Conservation (phyloP, 2,329 filamentous ascomycete species). For the Cadophora gregata region DNA sequence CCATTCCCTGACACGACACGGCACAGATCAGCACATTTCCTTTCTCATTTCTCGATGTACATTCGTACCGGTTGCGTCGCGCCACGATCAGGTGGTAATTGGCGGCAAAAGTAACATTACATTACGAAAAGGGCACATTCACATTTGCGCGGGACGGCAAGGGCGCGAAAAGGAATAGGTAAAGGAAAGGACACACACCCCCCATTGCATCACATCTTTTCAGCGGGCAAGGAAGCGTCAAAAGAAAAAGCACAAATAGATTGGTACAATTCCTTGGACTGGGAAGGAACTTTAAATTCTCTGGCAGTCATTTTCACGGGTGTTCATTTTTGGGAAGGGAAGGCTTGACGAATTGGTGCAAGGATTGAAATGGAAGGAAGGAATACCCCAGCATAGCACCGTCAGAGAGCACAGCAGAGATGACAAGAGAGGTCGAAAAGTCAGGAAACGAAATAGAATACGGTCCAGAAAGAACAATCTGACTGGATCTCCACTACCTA, state of each 20-base stretch:
- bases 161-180: background rate
- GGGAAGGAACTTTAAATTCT: background rate
- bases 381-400: slow-evolving; percentile 16
- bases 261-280: background rate
- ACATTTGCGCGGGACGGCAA: slow-evolving; percentile 10
- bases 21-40: slow-evolving; percentile 1
- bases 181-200: background rate
- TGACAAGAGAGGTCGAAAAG: background rate
- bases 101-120: background rate
- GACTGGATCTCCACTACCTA: background rate
- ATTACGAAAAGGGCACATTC: background rate
- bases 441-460: slow-evolving; percentile 1
- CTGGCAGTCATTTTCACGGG: background rate
- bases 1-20: background rate
- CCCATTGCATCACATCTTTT: background rate
- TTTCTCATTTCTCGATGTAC: slow-evolving; percentile 2
- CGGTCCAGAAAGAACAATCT: background rate
- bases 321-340: background rate
- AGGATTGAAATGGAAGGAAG: slow-evolving; percentile 1
- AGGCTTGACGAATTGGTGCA: slow-evolving; percentile 5
- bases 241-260: background rate
- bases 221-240: background rate
- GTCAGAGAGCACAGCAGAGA: background rate
- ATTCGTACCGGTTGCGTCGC: background rate
- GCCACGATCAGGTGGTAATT: too few relatives aligned